These are phyloP conservation scores for Saposhnikovia divaricata DNA, from an alignment of 129 eudicot species.

Conservation along the genomic window DNA sequence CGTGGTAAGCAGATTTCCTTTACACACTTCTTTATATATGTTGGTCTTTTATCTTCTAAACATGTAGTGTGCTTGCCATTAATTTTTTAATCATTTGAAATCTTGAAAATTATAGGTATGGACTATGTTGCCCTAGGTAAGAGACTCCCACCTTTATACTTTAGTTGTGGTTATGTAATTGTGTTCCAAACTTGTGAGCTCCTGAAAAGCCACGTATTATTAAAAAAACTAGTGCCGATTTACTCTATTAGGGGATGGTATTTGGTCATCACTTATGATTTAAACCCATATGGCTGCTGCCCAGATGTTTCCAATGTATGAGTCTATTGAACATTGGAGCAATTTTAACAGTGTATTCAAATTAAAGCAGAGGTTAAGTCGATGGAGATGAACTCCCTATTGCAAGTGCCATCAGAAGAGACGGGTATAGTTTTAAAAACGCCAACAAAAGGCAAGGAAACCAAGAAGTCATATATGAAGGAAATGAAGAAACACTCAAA, in stretches of 20 bases:
- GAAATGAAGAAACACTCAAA: conserved; percentile 23
- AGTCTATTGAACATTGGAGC: not conserved
- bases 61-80: not conserved
- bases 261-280: not conserved
- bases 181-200: not conserved
- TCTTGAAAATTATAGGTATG: not conserved
- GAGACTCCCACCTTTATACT: not conserved
- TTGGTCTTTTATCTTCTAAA: not conserved
- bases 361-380: conserved; percentile 19
- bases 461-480: conserved; percentile 17
- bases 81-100: too few species aligned
- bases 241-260: not conserved
- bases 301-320: not conserved
- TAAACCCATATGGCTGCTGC: not conserved
- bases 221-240: not conserved
- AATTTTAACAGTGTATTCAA: not conserved
- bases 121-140: not conserved
- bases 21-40: not conserved
- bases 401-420: conserved; percentile 14
- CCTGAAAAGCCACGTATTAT: not conserved
- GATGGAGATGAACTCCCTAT: conserved; percentile 10
- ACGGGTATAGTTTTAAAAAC: conserved; percentile 7
- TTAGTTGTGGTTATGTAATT: not conserved
- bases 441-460: conserved; percentile 19
- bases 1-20: not conserved